Base-by-base conservation (phyloP, 1,284 basidiomycete species). In the Malassezia pachydermatis region DNA sequence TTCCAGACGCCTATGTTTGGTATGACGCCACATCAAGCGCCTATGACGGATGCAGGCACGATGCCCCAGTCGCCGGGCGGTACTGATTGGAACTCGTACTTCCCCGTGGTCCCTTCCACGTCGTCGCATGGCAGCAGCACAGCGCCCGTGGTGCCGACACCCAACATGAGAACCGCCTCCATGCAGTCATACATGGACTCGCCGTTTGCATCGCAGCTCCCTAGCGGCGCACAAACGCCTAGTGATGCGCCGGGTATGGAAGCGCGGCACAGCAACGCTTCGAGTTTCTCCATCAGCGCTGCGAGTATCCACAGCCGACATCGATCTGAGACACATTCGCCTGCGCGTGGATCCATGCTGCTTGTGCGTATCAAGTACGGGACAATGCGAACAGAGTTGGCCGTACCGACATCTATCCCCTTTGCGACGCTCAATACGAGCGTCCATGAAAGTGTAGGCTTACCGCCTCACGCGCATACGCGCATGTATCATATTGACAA, bases 381-480 rank as follows among this genome's bases (percentile, higher is more conserved):
- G 62, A 83, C 88, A 60, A 89, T 94, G 68, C 82, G 88, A 44
- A 94, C 90, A 70, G 83, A 89, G 55, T 86, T 96, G 53, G 86
- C 88, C 70, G 85, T 92, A 10, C 78, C 86, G 29, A 77, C 82
- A 32, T 74, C 77, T 49, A 85, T 84, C 17, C 79, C 84, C 63
- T 92, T 84, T 71, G 76, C 76, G 48, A 84, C 88, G 29, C 77
- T 98, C 39, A 25, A 43, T 22, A 28, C 41, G 19, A 29, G 14
- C 17, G 41, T 20, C 9, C 41, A 43, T 11, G 22, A 28, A n/a
- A 32, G 20, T 16, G 22, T 43, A 14, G 8, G 41, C 30, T 22
- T 43, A 22, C 19, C 28, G 14, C 2, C 41, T 4, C 24, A 41
- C 29, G 41, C 16, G 23, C 19, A 23, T 2, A 36, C 34, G 17